A percentile compares a stretch with the other conserved stretches of the same genome.
Evolutionary conservation across 768 basidiomycete species (phyloP).

Genomic region (Collybia mongolica): DNA sequence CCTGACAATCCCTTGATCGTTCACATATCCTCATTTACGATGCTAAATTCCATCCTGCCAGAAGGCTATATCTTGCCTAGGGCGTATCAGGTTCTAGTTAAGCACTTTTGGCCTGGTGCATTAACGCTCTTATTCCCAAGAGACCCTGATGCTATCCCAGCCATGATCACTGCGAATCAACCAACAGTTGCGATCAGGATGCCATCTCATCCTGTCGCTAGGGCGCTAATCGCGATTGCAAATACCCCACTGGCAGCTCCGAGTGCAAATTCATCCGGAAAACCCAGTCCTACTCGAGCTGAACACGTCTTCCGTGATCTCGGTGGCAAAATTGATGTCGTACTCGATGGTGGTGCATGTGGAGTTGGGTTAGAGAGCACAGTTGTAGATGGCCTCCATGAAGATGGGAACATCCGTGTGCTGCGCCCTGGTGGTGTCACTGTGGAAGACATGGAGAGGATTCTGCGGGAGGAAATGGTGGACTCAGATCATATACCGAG

Average conservation of each 20-base stretch:
- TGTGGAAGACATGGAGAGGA: slow-evolving; percentile 78
- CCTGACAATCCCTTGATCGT: slow-evolving; percentile 97
- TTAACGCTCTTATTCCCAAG: slow-evolving; percentile 90
- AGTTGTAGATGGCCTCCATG: slow-evolving; percentile 83
- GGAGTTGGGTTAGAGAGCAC: slow-evolving; percentile 94
- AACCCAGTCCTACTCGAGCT: slow-evolving; percentile 90
- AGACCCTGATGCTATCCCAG: slow-evolving; percentile 57
- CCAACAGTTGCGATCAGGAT: slow-evolving; percentile 87
- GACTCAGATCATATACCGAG: slow-evolving; percentile 37
- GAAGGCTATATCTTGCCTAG: slow-evolving; percentile 55
- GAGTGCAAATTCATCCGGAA: slow-evolving; percentile 91
- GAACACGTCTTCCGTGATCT: slow-evolving; percentile 84
- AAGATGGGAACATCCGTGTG: slow-evolving; percentile 75
- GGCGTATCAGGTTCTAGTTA: slow-evolving; percentile 73
- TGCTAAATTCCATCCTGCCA: slow-evolving; percentile 80
- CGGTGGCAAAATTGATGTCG: slow-evolving; percentile 66
- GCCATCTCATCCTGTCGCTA: slow-evolving; percentile 91
- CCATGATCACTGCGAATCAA: slow-evolving; percentile 78
- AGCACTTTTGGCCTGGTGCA: slow-evolving; percentile 93
- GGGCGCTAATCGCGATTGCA: slow-evolving; percentile 78
- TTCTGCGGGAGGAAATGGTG: slow-evolving; percentile 41
- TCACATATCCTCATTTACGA: slow-evolving; percentile 82
- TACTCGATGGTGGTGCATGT: slow-evolving; percentile 92
- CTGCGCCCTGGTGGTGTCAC: slow-evolving; percentile 91
- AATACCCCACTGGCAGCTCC: slow-evolving; percentile 88